phyloP scores from a whole-genome alignment of 2,329 filamentous ascomycete species.

The Pseudopithomyces maydicus region DNA sequence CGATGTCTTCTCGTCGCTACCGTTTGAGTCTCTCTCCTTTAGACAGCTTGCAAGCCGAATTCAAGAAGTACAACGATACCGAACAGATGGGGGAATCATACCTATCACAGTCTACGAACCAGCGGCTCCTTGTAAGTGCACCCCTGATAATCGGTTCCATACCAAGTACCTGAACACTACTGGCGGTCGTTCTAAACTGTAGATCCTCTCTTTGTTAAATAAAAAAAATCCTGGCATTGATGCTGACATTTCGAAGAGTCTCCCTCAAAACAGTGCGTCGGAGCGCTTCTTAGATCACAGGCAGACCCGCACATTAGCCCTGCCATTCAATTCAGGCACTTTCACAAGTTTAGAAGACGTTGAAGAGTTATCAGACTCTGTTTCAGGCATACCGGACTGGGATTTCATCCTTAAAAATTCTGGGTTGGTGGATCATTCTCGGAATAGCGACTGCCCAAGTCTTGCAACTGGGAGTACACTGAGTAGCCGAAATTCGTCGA shows the following conservation, averaged over 20 bases:
- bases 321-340: not conserved
- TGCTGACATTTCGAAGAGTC: not conserved
- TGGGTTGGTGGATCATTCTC: not conserved
- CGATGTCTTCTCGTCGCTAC: constrained; percentile 3
- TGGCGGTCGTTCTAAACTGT: not conserved
- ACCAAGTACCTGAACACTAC: not conserved
- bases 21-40: constrained; percentile 12
- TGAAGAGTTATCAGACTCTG: constrained; percentile 2
- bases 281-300: not conserved
- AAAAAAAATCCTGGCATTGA: not conserved
- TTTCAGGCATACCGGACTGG: constrained; percentile 14
- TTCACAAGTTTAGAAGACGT: constrained; percentile 3
- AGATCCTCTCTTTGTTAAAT: no score
- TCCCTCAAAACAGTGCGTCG: not conserved
- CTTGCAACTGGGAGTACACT: constrained; percentile 22
- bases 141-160: not conserved
- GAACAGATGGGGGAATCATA: not conserved
- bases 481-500: constrained; percentile 29
- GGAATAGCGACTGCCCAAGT: constrained; percentile 20
- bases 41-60: constrained; percentile 14
- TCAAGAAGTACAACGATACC: constrained; percentile 6
- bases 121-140: not conserved
- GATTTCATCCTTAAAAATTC: constrained; percentile 9
- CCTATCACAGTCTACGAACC: not conserved
- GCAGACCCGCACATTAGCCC: not conserved